phyloP scores from a whole-genome alignment of 2,329 filamentous ascomycete species.

The Cercospora sesami region DNA sequence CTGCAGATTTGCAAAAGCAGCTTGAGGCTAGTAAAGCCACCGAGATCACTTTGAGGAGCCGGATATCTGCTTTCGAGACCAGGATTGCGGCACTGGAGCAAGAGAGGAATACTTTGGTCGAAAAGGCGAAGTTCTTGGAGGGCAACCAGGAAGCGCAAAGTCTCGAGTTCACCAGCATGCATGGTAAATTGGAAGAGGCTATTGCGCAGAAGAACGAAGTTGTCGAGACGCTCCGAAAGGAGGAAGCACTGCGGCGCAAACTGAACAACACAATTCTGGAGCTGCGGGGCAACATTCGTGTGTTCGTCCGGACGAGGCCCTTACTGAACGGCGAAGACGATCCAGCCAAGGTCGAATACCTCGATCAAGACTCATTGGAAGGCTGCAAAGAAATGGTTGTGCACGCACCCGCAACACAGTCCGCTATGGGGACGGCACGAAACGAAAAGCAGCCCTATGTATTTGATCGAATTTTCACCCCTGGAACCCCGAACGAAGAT shows the following conservation, averaged over 20 bases:
- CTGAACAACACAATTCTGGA: slow-evolving; percentile 98
- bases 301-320: slow-evolving; percentile 94
- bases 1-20: slow-evolving; percentile 27
- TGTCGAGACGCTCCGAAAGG: slow-evolving; percentile 79
- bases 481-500: slow-evolving; percentile 73
- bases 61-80: slow-evolving; percentile 45
- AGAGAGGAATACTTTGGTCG: slow-evolving; percentile 71
- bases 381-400: slow-evolving; percentile 86
- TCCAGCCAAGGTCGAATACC: slow-evolving; percentile 73
- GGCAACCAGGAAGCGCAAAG: slow-evolving; percentile 88
- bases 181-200: slow-evolving; percentile 76
- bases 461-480: slow-evolving; percentile 90
- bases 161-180: slow-evolving; percentile 78
- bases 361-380: slow-evolving; percentile 64
- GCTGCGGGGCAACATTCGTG: slow-evolving; percentile 94
- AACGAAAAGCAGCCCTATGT: slow-evolving; percentile 82
- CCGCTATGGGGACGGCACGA: slow-evolving; percentile 71
- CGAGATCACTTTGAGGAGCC: slow-evolving; percentile 59
- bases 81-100: slow-evolving; percentile 70
- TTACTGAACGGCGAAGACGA: slow-evolving; percentile 62
- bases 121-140: slow-evolving; percentile 85
- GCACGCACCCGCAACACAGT: slow-evolving; percentile 79
- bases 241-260: slow-evolving; percentile 86
- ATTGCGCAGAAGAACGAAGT: slow-evolving; percentile 67
- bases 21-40: slow-evolving; percentile 58